phyloP scores from a whole-genome alignment of 805 yeast species.

The Wickerhamomyces pijperi region DNA sequence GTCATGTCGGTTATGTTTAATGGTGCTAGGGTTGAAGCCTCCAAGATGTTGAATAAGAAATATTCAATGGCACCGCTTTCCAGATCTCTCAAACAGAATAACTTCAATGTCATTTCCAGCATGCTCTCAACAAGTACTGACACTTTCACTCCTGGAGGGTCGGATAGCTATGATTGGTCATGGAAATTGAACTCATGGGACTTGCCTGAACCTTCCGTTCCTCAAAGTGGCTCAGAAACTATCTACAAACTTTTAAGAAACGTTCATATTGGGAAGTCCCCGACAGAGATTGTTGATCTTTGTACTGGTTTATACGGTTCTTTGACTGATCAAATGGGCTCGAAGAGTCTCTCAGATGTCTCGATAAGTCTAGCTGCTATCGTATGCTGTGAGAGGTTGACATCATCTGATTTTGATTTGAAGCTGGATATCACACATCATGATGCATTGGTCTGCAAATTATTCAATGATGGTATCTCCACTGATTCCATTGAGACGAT shows the following conservation, averaged over 20 bases:
- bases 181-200: slow-evolving; percentile 80
- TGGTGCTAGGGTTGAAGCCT: slow-evolving; percentile 46
- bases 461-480: slow-evolving; percentile 29
- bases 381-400: slow-evolving; percentile 9
- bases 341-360: not conserved
- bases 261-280: slow-evolving; percentile 5
- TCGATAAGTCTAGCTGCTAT: too few relatives aligned
- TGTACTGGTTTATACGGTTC: slow-evolving; percentile 13
- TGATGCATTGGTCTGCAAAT: slow-evolving; percentile 5
- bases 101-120: slow-evolving; percentile 48
- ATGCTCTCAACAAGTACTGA: too few relatives aligned
- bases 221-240: slow-evolving; percentile 29
- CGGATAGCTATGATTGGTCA: slow-evolving; percentile 43
- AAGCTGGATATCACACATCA: slow-evolving; percentile 2
- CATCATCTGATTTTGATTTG: not conserved
- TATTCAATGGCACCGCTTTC: slow-evolving; percentile 13
- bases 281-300: slow-evolving; percentile 1
- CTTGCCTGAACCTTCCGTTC: slow-evolving; percentile 34
- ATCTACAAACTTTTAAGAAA: slow-evolving; percentile 39
- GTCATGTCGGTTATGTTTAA: slow-evolving; percentile 38
- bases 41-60: slow-evolving; percentile 8
- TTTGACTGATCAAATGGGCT: too few relatives aligned
- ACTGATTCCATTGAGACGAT: slow-evolving; percentile 30
- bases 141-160: too few relatives aligned
- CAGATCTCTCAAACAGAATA: slow-evolving; percentile 33